A percentile compares a stretch with the other conserved stretches of the same genome.
Conservation (phyloP, 2,329 filamentous ascomycete species). For the Penicillium sp. region DNA sequence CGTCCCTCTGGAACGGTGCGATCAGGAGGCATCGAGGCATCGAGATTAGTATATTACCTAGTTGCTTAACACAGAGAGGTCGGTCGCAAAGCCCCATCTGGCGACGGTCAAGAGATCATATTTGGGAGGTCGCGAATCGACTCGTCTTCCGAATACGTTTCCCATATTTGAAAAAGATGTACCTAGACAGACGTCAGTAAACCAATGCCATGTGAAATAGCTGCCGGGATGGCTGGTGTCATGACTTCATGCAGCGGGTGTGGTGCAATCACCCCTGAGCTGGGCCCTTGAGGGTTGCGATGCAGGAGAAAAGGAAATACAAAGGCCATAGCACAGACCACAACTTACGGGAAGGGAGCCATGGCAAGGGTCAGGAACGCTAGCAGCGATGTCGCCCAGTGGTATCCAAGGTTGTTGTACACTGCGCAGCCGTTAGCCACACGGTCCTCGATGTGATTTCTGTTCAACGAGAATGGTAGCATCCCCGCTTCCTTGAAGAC, state of each 20-base stretch:
- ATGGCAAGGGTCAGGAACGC: constrained; percentile 46
- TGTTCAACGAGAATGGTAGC: constrained; percentile 1
- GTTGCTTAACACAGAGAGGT: no score
- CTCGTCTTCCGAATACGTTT: constrained; percentile 42
- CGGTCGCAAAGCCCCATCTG: no score
- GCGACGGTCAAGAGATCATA: constrained; percentile 10
- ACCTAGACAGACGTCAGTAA: constrained; percentile 27
- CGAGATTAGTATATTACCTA: no score
- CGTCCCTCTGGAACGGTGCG: constrained; percentile 3
- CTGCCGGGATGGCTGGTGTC: neutral
- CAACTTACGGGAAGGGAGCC: constrained; percentile 48
- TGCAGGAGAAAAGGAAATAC: constrained; percentile 8
- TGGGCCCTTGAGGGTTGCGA: constrained; percentile 4
- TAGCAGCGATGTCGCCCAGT: constrained; percentile 47
- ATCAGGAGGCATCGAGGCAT: no score
- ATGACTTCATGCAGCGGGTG: constrained; percentile 8
- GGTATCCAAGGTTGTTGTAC: constrained; percentile 47
- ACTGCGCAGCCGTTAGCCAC: constrained; percentile 35
- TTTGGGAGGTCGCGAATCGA: constrained; percentile 36
- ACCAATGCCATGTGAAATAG: constrained; percentile 1
- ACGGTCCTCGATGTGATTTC: neutral
- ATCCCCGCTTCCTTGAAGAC: no score
- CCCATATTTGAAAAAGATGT: constrained; percentile 46
- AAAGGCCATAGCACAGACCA: constrained; percentile 11
- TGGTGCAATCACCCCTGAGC: neutral